Base-by-base conservation (phyloP, 768 basidiomycete genomes). In the Melanogaster broomeanus region DNA sequence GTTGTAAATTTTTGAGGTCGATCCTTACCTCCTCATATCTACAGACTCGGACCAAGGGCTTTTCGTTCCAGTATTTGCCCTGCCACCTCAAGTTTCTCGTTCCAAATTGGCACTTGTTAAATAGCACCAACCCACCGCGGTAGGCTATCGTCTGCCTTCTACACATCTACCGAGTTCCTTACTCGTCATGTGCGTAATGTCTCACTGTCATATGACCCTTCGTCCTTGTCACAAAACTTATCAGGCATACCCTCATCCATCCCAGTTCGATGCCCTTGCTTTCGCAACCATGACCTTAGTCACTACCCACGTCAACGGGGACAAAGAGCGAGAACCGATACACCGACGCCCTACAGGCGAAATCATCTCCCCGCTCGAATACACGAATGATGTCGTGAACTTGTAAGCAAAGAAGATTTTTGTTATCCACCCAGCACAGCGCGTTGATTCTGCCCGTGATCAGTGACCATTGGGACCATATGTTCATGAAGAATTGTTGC, bases 401-500 rank as follows among this genome's bases (percentile, higher is more conserved):
- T 83, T 81, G 86, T 87, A 60, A 62, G 79, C 73, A 16, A 6
- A 52, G 42, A 46, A 40, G 27, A 5, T 24, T 7, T 33, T 21
- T 15, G 49, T 42, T 38, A 22, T 41, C 42, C 48, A 31, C 42
- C 35, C 11, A 1, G 39, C 15, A 22, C 18, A 6, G 18, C n/a
- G 34, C 16, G 15, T 46, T 58, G 24, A 63, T 27, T 12, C 5
- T 21, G 9, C 55, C 40, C 15, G 28, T 45, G 28, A 22, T 28
- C 51, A 90, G 88, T 56, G 84, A 88, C 56, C 81, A 80, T 41
- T 90, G 87, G 87, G 81, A 88, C 60, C 77, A 80, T 50, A 78
- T 87, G 77, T 85, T 87, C 65, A 68, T 85, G 56, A 69, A 70
- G 31, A 75, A 63, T 47, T 83, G 73, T 56, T 79, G 65, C 45